phyloP scores from a whole-genome alignment of 2,329 filamentous ascomycete genomes.

The Sclerotinia borealis region DNA sequence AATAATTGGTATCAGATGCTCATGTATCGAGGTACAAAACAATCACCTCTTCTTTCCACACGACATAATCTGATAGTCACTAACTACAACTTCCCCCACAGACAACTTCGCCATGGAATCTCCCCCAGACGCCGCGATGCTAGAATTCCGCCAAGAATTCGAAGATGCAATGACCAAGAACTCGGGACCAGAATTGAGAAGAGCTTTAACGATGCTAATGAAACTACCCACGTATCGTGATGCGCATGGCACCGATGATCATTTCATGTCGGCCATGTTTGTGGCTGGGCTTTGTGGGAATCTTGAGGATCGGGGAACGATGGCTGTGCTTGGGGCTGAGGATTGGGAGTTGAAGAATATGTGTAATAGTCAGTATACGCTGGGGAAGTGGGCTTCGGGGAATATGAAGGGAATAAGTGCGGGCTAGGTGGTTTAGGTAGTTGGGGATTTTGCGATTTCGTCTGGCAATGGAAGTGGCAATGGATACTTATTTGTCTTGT shows the following conservation, averaged over 20 bases:
- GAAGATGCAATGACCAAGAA: slow-evolving; percentile 53
- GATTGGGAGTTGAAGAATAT: slow-evolving; percentile 51
- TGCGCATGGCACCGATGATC: slow-evolving; percentile 64
- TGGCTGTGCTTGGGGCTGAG: slow-evolving; percentile 47
- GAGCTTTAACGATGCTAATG: slow-evolving; percentile 56
- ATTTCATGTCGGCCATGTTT: slow-evolving; percentile 62
- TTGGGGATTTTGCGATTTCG: too few relatives aligned
- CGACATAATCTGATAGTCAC: too few relatives aligned
- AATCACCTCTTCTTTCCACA: too few relatives aligned
- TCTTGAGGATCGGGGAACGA: slow-evolving; percentile 39
- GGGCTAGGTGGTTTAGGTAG: too few relatives aligned
- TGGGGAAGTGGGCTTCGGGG: slow-evolving; percentile 35
- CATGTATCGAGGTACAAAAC: slow-evolving; percentile 19
- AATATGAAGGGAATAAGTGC: too few relatives aligned
- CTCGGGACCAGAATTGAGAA: slow-evolving; percentile 47
- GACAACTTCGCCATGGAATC: slow-evolving; percentile 57
- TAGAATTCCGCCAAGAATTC: slow-evolving; percentile 61
- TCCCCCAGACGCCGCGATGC: slow-evolving; percentile 52
- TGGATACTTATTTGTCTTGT: too few relatives aligned
- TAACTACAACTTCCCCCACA: too few relatives aligned
- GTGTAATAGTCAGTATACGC: slow-evolving; percentile 27
- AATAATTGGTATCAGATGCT: slow-evolving; percentile 62
- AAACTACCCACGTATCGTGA: slow-evolving; percentile 61
- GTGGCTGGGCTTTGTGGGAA: slow-evolving; percentile 51
- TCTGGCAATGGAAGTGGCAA: too few relatives aligned